Conservation (phyloP, 2,329 filamentous ascomycete genomes). For the Cytospora piceae region DNA sequence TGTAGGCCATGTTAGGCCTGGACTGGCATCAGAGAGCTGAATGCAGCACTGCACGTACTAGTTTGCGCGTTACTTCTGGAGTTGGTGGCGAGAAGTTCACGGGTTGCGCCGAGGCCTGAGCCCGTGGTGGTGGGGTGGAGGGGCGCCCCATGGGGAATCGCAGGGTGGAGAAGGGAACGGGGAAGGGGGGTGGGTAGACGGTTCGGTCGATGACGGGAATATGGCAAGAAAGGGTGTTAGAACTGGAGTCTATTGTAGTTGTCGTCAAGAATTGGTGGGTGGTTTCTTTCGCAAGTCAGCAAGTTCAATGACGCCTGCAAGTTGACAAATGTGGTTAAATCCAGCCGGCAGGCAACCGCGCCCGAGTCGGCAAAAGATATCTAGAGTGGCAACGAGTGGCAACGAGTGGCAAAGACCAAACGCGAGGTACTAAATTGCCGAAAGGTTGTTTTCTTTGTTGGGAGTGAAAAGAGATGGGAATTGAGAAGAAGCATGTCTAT, state of each 20-base stretch:
- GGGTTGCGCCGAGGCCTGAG: slow-evolving; percentile 38
- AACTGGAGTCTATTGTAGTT: background rate
- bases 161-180: background rate
- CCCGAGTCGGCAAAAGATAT: slow-evolving; percentile 13
- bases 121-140: slow-evolving; percentile 48
- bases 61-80: slow-evolving; percentile 52
- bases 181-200: background rate
- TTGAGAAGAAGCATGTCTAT: slow-evolving; percentile 10
- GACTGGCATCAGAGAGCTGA: too few species aligned
- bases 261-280: background rate
- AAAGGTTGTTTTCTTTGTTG: background rate
- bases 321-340: slow-evolving; percentile 9
- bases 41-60: background rate
- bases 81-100: slow-evolving; percentile 51
- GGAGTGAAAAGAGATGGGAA: background rate
- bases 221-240: background rate
- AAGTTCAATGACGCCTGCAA: slow-evolving; percentile 10
- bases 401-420: slow-evolving; percentile 9
- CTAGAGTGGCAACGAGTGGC: slow-evolving; percentile 1
- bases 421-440: background rate
- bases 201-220: background rate
- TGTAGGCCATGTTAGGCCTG: background rate
- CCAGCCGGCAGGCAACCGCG: slow-evolving; percentile 29
- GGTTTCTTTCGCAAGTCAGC: background rate
- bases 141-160: slow-evolving; percentile 50